phyloP scores from a whole-genome alignment of 2,329 filamentous ascomycete genomes.

The Amphichorda felina region DNA sequence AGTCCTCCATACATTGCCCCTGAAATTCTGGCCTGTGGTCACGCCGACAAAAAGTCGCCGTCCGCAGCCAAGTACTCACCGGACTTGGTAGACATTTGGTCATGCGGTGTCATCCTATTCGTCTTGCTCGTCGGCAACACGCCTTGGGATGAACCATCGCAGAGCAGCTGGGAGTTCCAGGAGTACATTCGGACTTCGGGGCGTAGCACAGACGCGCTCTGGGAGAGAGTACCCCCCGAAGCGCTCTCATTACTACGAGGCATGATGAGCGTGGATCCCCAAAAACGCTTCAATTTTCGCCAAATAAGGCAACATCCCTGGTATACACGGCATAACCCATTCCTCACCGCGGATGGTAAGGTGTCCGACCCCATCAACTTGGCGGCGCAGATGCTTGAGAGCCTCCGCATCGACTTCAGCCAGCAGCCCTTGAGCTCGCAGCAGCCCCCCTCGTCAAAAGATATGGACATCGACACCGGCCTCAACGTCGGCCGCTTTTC shows the following conservation, averaged over 20 bases:
- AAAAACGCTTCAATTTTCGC: slow-evolving; percentile 69
- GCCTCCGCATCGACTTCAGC: slow-evolving; percentile 77
- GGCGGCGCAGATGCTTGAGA: slow-evolving; percentile 92
- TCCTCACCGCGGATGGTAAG: slow-evolving; percentile 62
- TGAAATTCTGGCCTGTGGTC: slow-evolving; percentile 58
- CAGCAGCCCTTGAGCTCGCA: slow-evolving; percentile 46
- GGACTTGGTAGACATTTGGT: slow-evolving; percentile 89
- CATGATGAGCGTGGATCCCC: slow-evolving; percentile 77
- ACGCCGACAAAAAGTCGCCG: slow-evolving; percentile 31
- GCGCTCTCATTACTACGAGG: slow-evolving; percentile 76
- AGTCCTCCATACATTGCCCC: slow-evolving; percentile 96
- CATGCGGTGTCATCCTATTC: slow-evolving; percentile 94
- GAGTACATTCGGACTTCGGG: slow-evolving; percentile 75
- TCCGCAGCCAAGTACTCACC: slow-evolving; percentile 55
- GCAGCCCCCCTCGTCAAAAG: slow-evolving; percentile 24
- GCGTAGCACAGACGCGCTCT: slow-evolving; percentile 75
- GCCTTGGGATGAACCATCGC: slow-evolving; percentile 89
- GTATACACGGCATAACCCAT: slow-evolving; percentile 76
- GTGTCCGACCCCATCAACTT: slow-evolving; percentile 70
- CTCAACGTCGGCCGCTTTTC: slow-evolving; percentile 42
- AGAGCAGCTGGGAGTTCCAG: slow-evolving; percentile 77
- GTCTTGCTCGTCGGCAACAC: slow-evolving; percentile 93
- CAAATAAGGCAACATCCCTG: slow-evolving; percentile 86
- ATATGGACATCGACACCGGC: slow-evolving; percentile 59
- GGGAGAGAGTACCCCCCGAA: slow-evolving; percentile 63